Conservation (phyloP, 2,329 filamentous ascomycete species). For the Fusarium mexicanum region DNA sequence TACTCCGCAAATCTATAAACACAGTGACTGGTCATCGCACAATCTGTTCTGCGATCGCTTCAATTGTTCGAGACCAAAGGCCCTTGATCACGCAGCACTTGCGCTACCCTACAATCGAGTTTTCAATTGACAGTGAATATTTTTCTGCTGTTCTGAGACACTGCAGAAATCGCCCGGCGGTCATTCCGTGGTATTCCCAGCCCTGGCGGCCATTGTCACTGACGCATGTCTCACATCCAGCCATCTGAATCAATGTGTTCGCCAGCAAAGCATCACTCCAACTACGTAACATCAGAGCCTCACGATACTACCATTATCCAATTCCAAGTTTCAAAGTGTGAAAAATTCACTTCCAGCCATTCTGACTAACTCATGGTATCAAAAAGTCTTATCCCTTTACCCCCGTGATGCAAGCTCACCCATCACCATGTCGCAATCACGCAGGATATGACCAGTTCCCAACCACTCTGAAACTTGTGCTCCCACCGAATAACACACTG, state of each 20-base stretch:
- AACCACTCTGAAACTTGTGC: neutral
- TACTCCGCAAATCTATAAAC: neutral
- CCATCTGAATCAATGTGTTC: slow-evolving; percentile 3
- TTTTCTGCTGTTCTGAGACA: accelerated
- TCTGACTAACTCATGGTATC: neutral
- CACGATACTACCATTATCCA: neutral
- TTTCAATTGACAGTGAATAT: too few relatives aligned
- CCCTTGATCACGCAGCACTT: neutral
- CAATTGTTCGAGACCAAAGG: neutral
- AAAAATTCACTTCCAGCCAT: neutral
- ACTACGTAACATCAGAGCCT: neutral
- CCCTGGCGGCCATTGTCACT: slow-evolving; percentile 6
- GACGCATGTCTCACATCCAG: slow-evolving; percentile 24
- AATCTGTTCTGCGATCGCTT: neutral
- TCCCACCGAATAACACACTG: neutral
- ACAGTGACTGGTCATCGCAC: neutral
- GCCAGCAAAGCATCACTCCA: neutral
- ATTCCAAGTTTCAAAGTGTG: accelerated
- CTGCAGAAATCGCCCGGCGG: neutral
- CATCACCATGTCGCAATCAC: neutral
- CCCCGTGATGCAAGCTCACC: neutral
- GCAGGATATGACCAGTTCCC: neutral
- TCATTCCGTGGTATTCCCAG: neutral
- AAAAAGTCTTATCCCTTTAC: neutral
- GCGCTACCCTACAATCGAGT: neutral